Evolutionary conservation across 257 asterid genomes (phyloP).

Genomic region (Voacanga thouarsii): DNA sequence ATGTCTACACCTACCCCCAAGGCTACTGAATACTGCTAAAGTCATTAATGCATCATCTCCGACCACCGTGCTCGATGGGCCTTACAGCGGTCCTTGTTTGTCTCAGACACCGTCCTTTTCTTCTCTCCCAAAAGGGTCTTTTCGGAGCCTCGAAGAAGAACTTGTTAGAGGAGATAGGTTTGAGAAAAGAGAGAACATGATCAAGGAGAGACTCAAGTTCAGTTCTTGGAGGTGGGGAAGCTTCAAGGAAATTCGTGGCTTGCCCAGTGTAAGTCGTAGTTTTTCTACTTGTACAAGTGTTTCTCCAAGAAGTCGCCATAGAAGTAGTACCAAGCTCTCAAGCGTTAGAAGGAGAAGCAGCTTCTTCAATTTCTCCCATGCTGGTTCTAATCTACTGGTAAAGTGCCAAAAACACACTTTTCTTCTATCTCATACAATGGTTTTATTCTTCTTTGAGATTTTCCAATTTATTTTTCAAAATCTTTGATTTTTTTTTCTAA

Average conservation of each 20-base stretch:
- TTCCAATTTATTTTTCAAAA: not conserved
- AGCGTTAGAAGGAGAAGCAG: conserved; percentile 48
- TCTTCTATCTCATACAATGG: not conserved
- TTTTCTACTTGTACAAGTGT: conserved; percentile 25
- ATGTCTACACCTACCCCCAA: conserved; percentile 64
- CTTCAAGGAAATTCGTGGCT: conserved; percentile 30
- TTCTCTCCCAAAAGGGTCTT: conserved; percentile 43
- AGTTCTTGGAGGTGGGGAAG: conserved; percentile 53
- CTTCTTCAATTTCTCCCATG: conserved; percentile 41
- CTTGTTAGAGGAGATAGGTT: conserved; percentile 1
- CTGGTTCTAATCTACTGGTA: conserved; percentile 49
- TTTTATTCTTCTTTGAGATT: not conserved
- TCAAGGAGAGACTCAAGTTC: conserved; percentile 13
- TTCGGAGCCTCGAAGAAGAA: conserved; percentile 20
- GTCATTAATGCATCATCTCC: conserved; percentile 50
- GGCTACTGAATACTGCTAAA: conserved; percentile 23
- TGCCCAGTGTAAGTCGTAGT: conserved; percentile 25
- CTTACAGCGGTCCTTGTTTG: conserved; percentile 31
- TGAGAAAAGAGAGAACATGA: not conserved
- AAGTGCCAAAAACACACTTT: conserved; percentile 10
- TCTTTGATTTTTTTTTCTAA: no score
- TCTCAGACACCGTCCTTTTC: conserved; percentile 41
- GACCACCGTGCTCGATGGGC: conserved; percentile 53
- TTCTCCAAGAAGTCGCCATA: conserved; percentile 16
- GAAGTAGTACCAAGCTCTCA: conserved; percentile 27